A percentile compares a stretch with the other conserved stretches of the same genome.
phyloP scores from a whole-genome alignment of 1,284 basidiomycete species.

The Lentinus polychrous region DNA sequence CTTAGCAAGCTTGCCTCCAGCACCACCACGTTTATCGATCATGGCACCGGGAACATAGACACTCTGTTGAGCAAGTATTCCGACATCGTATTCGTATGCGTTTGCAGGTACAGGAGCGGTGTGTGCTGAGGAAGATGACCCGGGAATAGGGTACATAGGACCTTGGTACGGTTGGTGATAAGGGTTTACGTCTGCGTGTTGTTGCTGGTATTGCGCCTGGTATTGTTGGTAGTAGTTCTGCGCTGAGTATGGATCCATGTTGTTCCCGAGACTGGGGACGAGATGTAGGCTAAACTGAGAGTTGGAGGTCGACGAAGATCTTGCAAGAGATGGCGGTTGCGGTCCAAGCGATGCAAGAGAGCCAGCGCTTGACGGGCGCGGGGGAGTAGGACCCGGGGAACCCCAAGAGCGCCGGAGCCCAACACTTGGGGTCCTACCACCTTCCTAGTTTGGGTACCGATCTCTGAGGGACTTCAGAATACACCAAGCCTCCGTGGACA shows the following conservation, averaged over 20 bases:
- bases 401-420: neutral
- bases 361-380: neutral
- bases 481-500: slow-evolving; percentile 8
- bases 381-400: neutral
- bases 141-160: slow-evolving; percentile 62
- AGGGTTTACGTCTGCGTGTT: slow-evolving; percentile 61
- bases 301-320: neutral
- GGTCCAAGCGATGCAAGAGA: neutral
- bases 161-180: slow-evolving; percentile 74
- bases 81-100: slow-evolving; percentile 84
- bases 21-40: slow-evolving; percentile 78
- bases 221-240: slow-evolving; percentile 34
- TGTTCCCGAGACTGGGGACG: neutral
- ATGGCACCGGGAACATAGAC: slow-evolving; percentile 84
- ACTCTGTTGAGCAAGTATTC: slow-evolving; percentile 80
- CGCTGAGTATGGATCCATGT: slow-evolving; percentile 40
- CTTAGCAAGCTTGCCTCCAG: slow-evolving; percentile 79
- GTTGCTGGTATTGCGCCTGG: slow-evolving; percentile 36
- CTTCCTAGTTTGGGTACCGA: neutral
- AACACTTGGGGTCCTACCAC: neutral
- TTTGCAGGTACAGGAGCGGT: slow-evolving; percentile 80
- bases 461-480: neutral
- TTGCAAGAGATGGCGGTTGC: neutral
- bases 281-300: neutral
- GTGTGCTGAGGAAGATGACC: slow-evolving; percentile 56